These are phyloP conservation scores for Acacia pycnantha DNA, from an alignment of 331 rosid genomes.

Conservation along the genomic window DNA sequence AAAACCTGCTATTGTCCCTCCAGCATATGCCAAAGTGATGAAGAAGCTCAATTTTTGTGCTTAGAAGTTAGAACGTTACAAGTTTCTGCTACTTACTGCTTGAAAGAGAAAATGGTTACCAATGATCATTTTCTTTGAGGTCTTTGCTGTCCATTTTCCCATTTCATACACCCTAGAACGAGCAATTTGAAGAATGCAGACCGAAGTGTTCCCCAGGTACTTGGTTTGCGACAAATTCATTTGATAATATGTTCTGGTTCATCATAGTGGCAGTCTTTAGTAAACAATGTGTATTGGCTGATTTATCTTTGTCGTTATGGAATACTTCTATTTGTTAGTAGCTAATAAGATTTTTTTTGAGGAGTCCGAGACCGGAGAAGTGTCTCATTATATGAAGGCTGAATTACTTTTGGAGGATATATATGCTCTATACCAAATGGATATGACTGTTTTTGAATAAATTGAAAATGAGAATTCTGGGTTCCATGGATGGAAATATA, in stretches of 20 bases:
- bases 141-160: too few species aligned
- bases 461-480: not conserved
- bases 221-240: constrained; percentile 21
- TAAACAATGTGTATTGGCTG: not conserved
- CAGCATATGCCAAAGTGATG: constrained; percentile 53
- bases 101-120: too few species aligned
- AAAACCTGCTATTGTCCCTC: constrained; percentile 69
- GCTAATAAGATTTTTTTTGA: not conserved
- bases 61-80: too few species aligned
- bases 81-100: too few species aligned
- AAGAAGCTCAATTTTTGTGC: too few species aligned
- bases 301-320: not conserved
- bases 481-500: too few species aligned
- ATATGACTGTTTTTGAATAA: not conserved
- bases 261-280: not conserved
- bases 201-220: constrained; percentile 18
- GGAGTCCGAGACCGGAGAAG: not conserved
- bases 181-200: constrained; percentile 12
- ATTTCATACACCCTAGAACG: not conserved
- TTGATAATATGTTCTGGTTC: not conserved
- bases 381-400: not conserved
- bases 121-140: too few species aligned
- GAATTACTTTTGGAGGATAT: not conserved
- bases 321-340: not conserved
- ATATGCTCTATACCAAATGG: not conserved